Conservation (phyloP, 2,329 filamentous ascomycete species). For the Colletotrichum horii region DNA sequence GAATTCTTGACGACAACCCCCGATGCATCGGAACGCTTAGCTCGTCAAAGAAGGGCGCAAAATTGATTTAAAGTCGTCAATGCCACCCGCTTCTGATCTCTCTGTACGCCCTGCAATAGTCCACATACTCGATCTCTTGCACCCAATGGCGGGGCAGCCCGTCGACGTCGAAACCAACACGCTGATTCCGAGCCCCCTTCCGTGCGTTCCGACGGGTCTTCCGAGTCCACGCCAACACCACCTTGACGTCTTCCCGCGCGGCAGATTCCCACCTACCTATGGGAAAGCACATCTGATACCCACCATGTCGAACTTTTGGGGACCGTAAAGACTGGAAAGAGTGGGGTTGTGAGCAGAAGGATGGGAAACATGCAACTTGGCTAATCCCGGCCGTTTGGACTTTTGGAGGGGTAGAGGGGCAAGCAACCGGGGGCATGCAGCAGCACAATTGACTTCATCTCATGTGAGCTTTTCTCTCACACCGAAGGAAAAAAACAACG, state of each 20-base stretch:
- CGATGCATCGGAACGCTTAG: neutral
- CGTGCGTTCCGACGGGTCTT: neutral
- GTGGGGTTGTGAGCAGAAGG: neutral
- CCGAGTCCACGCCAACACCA: neutral
- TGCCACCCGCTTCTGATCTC: neutral
- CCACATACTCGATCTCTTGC: neutral
- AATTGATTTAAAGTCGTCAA: neutral
- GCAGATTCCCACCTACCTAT: neutral
- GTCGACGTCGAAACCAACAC: neutral
- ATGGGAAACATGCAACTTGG: neutral
- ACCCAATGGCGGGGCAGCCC: neutral
- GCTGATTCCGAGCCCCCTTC: neutral
- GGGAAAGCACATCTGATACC: neutral
- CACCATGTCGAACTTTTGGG: neutral
- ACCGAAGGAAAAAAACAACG: neutral
- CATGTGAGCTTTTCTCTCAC: neutral
- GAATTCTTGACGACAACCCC: neutral
- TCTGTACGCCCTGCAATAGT: neutral
- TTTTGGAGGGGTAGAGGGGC: neutral
- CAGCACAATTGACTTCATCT: conserved; percentile 11
- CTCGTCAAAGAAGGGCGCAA: neutral
- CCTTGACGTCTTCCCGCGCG: neutral
- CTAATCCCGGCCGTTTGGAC: neutral
- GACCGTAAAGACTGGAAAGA: neutral
- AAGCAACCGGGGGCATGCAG: neutral